Conservation (phyloP, 345 rosid species). For the Populus simonii region DNA sequence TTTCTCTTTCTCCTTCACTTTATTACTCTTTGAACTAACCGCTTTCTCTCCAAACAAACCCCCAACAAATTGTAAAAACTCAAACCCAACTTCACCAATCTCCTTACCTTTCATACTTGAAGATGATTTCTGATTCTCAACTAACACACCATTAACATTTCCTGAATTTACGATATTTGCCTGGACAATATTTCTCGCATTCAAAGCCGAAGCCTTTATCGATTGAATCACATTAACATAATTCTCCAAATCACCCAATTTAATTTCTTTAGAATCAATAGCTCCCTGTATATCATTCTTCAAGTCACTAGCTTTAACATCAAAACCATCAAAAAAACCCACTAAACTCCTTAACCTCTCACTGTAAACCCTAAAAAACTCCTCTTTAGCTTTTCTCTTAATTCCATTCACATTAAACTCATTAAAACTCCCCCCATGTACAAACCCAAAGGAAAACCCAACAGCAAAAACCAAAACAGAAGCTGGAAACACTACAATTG, state of each 20-base stretch:
- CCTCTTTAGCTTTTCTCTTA: constrained; percentile 42
- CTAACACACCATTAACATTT: constrained; percentile 12
- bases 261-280: constrained; percentile 43
- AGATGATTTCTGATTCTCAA: constrained; percentile 35
- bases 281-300: constrained; percentile 41
- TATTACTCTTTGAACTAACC: constrained; percentile 32
- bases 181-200: constrained; percentile 36
- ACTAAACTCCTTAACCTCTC: constrained; percentile 39
- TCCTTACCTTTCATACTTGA: constrained; percentile 38
- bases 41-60: constrained; percentile 38
- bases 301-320: constrained; percentile 37
- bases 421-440: constrained; percentile 40
- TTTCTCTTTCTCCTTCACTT: constrained; percentile 28
- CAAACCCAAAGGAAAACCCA: constrained; percentile 57
- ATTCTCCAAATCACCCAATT: constrained; percentile 38
- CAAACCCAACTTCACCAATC: constrained; percentile 32
- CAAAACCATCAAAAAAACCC: constrained; percentile 46
- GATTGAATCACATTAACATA: constrained; percentile 43
- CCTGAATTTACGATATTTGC: constrained; percentile 27
- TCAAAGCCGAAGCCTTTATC: constrained; percentile 34
- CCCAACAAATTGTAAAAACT: constrained; percentile 33
- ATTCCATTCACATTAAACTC: constrained; percentile 22
- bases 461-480: constrained; percentile 48
- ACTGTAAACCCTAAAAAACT: constrained; percentile 26
- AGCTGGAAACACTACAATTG: constrained; percentile 52